These are phyloP conservation scores for Daldinia bambusicola DNA, from an alignment of 495 filamentous ascomycete species.

Conservation along the genomic window DNA sequence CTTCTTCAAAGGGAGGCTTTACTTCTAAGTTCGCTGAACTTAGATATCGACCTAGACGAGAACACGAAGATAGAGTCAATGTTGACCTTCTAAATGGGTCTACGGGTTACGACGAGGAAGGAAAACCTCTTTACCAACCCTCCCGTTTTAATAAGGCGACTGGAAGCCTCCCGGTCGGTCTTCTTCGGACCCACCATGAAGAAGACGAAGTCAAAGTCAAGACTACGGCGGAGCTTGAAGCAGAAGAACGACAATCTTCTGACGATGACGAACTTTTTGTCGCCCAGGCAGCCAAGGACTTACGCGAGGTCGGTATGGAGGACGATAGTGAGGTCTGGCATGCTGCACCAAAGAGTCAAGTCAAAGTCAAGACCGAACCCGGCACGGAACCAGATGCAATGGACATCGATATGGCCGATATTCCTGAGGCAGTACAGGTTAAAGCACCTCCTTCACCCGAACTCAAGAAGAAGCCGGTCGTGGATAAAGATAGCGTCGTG, in stretches of 20 bases:
- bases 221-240: conserved; percentile 62
- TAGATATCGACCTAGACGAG: conserved; percentile 44
- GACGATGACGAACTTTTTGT: conserved; percentile 61
- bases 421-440: conserved; percentile 46
- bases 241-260: conserved; percentile 50
- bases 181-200: conserved; percentile 64
- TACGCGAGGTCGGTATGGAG: conserved; percentile 49
- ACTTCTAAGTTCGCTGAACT: conserved; percentile 30
- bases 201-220: conserved; percentile 63
- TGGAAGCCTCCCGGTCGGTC: conserved; percentile 59
- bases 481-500: conserved; percentile 10
- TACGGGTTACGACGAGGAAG: conserved; percentile 47
- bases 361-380: conserved; percentile 49
- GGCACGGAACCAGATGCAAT: conserved; percentile 44
- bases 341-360: conserved; percentile 43
- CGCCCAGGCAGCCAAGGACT: conserved; percentile 39
- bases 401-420: conserved; percentile 53
- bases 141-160: conserved; percentile 47
- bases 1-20: conserved; percentile 44
- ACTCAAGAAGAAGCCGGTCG: conserved; percentile 43
- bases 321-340: conserved; percentile 51
- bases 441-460: conserved; percentile 49
- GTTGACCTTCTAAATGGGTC: conserved; percentile 54
- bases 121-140: conserved; percentile 30
- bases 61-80: conserved; percentile 53